These are phyloP conservation scores for Pleomassaria siparia DNA, from an alignment of 2,329 filamentous ascomycete species.

Conservation along the genomic window DNA sequence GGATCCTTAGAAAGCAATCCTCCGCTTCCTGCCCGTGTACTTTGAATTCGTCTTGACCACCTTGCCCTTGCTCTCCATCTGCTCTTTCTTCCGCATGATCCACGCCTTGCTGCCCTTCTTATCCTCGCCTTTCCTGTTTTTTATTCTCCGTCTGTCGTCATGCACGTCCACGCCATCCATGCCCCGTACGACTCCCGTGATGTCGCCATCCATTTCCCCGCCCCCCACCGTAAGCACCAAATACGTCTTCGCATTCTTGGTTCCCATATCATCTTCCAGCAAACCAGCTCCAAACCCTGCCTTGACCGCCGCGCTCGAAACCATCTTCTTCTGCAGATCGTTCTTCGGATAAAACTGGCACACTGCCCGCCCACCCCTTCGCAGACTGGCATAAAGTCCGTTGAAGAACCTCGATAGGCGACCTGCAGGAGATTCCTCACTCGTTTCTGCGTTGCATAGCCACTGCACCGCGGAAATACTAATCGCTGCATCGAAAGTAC, in stretches of 20 bases:
- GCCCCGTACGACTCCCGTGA: slow-evolving; percentile 84
- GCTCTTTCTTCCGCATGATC: slow-evolving; percentile 85
- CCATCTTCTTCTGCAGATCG: slow-evolving; percentile 87
- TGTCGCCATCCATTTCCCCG: slow-evolving; percentile 68
- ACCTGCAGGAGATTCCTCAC: slow-evolving; percentile 77
- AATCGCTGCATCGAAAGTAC: slow-evolving; percentile 91
- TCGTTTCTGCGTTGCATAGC: slow-evolving; percentile 93
- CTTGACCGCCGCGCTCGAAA: slow-evolving; percentile 83
- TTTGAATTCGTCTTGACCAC: slow-evolving; percentile 89
- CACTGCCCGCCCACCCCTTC: slow-evolving; percentile 83
- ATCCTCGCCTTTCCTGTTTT: slow-evolving; percentile 57
- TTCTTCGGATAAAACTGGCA: slow-evolving; percentile 99
- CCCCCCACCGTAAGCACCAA: slow-evolving; percentile 87
- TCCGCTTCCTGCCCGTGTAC: slow-evolving; percentile 88
- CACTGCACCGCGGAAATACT: slow-evolving; percentile 97
- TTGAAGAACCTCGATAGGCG: slow-evolving; percentile 87
- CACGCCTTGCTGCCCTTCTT: slow-evolving; percentile 84
- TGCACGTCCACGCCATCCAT: slow-evolving; percentile 82
- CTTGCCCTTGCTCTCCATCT: slow-evolving; percentile 94
- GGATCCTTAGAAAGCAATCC: slow-evolving; percentile 46
- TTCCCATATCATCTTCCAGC: slow-evolving; percentile 91
- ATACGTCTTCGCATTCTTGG: slow-evolving; percentile 96
- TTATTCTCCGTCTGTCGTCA: slow-evolving; percentile 55
- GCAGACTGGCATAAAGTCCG: slow-evolving; percentile 81
- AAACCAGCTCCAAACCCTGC: slow-evolving; percentile 95